Evolutionary conservation across 495 filamentous ascomycete species (phyloP).

Genomic region (Rhizodiscina lignyota): DNA sequence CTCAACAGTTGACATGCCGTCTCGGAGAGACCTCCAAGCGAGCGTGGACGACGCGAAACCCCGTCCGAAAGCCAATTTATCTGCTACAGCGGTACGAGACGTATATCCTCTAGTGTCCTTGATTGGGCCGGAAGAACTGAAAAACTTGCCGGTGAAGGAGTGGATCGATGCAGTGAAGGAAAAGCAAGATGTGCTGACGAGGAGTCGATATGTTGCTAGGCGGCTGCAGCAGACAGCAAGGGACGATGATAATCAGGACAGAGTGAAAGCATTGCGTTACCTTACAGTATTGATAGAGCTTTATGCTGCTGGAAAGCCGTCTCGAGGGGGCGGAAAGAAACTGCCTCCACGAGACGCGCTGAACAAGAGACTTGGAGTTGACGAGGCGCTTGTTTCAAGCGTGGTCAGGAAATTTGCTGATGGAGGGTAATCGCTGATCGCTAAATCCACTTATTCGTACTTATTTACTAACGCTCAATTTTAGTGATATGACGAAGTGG

Average conservation of each 20-base stretch:
- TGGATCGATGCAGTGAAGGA: slow-evolving; percentile 54
- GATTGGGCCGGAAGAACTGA: slow-evolving; percentile 41
- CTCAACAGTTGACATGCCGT: slow-evolving; percentile 37
- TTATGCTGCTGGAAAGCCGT: slow-evolving; percentile 26
- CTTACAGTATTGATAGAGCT: slow-evolving; percentile 50
- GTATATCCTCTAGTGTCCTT: slow-evolving; percentile 62
- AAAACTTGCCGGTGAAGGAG: slow-evolving; percentile 48
- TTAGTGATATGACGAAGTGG: slow-evolving; percentile 25
- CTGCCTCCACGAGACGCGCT: slow-evolving; percentile 32
- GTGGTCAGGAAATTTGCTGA: slow-evolving; percentile 7
- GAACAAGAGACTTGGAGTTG: slow-evolving; percentile 28
- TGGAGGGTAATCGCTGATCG: slow-evolving; percentile 15
- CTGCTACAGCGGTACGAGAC: slow-evolving; percentile 55
- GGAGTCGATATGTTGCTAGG: slow-evolving; percentile 47
- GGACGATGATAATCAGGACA: slow-evolving; percentile 26
- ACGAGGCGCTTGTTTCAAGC: slow-evolving; percentile 8
- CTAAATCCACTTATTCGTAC: no score
- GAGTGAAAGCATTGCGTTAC: slow-evolving; percentile 49
- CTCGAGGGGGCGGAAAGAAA: slow-evolving; percentile 16
- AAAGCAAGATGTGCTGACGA: slow-evolving; percentile 29
- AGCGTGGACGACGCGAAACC: slow-evolving; percentile 56
- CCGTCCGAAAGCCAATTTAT: slow-evolving; percentile 56
- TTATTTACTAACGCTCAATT: slow-evolving; percentile 41
- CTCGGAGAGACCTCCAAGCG: slow-evolving; percentile 44
- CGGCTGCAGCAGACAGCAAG: slow-evolving; percentile 33